These are phyloP conservation scores for Fusarium multiceps DNA, from an alignment of 2,329 filamentous ascomycete genomes.

Conservation along the genomic window DNA sequence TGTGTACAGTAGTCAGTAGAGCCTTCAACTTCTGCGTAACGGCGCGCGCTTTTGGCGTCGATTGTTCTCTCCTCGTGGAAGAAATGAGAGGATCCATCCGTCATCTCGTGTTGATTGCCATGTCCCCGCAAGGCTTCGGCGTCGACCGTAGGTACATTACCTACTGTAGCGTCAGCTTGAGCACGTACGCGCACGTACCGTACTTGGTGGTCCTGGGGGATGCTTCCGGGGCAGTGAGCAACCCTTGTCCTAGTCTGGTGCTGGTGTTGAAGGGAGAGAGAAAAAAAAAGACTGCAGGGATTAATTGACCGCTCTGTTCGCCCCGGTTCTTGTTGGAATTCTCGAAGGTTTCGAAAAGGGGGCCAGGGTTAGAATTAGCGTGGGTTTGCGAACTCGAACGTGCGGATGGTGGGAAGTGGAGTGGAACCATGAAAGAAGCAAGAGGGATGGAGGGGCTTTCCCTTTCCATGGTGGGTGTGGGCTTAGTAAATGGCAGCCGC, in stretches of 20 bases:
- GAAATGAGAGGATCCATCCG: constrained; percentile 48
- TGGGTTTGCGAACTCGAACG: constrained; percentile 39
- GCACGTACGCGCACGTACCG: constrained; percentile 10
- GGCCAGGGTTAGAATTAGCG: constrained; percentile 41
- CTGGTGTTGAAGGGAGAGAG: constrained; percentile 36
- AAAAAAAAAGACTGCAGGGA: constrained; percentile 29
- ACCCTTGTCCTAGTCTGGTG: constrained; percentile 36
- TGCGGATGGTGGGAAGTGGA: constrained; percentile 28
- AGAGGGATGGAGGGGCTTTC: constrained; percentile 10
- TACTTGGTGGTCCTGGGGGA: constrained; percentile 2
- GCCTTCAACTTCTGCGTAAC: constrained; percentile 6
- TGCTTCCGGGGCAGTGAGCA: constrained; percentile 32
- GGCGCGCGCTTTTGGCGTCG: constrained; percentile 2
- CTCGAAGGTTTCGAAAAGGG: constrained; percentile 49
- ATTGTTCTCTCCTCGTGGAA: constrained; percentile 19
- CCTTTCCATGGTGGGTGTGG: constrained; percentile 11
- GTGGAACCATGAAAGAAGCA: constrained; percentile 3
- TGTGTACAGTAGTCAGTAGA: neutral
- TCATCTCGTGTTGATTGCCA: constrained; percentile 48
- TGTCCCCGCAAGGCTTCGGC: constrained; percentile 45
- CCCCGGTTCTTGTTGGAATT: constrained; percentile 45
- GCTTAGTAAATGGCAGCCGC: neutral
- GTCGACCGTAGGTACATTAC: constrained; percentile 34
- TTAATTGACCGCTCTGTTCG: constrained; percentile 45
- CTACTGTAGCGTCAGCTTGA: constrained; percentile 18